These are phyloP conservation scores for Dipteronia sinensis DNA, from an alignment of 345 rosid genomes.

Conservation along the genomic window DNA sequence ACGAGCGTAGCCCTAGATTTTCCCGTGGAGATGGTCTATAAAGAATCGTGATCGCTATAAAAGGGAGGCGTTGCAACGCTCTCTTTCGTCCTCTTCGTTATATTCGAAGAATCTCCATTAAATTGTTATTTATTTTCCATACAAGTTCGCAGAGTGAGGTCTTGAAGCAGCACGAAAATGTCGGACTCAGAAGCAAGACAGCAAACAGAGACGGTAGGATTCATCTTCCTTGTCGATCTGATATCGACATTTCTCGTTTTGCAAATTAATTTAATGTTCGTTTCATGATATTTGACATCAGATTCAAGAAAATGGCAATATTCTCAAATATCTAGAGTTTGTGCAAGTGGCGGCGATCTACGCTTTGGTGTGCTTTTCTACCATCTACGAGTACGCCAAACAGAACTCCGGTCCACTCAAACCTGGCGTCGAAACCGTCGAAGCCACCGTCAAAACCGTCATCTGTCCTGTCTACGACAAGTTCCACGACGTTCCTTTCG, in stretches of 20 bases:
- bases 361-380: slow-evolving; percentile 41
- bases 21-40: neutral
- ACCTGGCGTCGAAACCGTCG: slow-evolving; percentile 64
- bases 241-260: neutral
- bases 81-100: neutral
- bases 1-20: slow-evolving; percentile 6
- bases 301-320: slow-evolving; percentile 36
- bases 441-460: slow-evolving; percentile 59
- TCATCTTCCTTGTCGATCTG: neutral
- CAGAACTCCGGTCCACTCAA: slow-evolving; percentile 73
- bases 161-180: slow-evolving; percentile 13
- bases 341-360: slow-evolving; percentile 52
- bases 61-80: slow-evolving; percentile 17
- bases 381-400: slow-evolving; percentile 67
- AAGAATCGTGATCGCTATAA: slow-evolving; percentile 9
- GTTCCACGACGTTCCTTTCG: slow-evolving; percentile 57
- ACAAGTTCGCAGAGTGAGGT: neutral
- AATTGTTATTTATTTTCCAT: neutral
- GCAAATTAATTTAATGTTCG: neutral
- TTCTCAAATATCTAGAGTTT: slow-evolving; percentile 65
- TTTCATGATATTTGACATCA: slow-evolving; percentile 1
- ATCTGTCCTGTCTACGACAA: slow-evolving; percentile 62
- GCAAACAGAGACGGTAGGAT: slow-evolving; percentile 23
- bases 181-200: slow-evolving; percentile 32
- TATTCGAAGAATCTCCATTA: slow-evolving; percentile 5